These are phyloP conservation scores for Colletotrichum salicis DNA, from an alignment of 2,329 filamentous ascomycete species.

Conservation along the genomic window DNA sequence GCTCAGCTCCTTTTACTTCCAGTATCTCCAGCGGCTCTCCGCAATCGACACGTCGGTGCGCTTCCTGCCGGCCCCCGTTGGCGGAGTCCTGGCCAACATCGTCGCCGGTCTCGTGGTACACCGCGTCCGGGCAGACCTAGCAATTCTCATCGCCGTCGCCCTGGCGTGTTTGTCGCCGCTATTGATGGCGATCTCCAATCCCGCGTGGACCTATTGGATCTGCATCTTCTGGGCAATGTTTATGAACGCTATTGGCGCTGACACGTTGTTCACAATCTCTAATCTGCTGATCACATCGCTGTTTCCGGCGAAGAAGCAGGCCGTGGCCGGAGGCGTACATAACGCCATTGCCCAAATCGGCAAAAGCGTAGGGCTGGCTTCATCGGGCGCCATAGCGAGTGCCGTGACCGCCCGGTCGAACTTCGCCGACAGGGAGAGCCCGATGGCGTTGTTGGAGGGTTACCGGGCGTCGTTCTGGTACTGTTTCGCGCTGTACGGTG, in stretches of 20 bases:
- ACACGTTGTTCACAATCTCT: constrained; percentile 64
- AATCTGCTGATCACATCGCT: constrained; percentile 64
- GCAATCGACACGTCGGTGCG: constrained; percentile 53
- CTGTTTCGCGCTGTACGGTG: constrained; percentile 54
- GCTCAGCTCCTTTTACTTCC: constrained; percentile 56
- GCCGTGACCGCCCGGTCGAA: constrained; percentile 53
- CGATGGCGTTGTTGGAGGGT: constrained; percentile 57
- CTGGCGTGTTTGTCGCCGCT: constrained; percentile 54
- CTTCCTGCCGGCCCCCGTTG: constrained; percentile 50
- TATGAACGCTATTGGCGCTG: constrained; percentile 46
- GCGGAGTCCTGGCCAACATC: constrained; percentile 48
- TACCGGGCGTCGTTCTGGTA: constrained; percentile 66
- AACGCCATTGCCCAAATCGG: constrained; percentile 69
- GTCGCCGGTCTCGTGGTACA: constrained; percentile 50
- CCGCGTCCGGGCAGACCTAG: constrained; percentile 42
- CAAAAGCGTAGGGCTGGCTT: constrained; percentile 60
- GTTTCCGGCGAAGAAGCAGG: constrained; percentile 65
- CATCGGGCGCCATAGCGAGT: constrained; percentile 59
- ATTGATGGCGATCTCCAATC: constrained; percentile 58
- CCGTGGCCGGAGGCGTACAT: constrained; percentile 68
- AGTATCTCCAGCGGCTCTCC: constrained; percentile 53
- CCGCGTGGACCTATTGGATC: constrained; percentile 57
- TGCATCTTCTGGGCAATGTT: constrained; percentile 48
- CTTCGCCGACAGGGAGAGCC: constrained; percentile 36
- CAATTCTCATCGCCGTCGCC: constrained; percentile 44